Percentiles rank a stretch among this genome's conserved stretches.
Conservation (phyloP, 2,329 filamentous ascomycete species). For the Didymellaceae sp. region DNA sequence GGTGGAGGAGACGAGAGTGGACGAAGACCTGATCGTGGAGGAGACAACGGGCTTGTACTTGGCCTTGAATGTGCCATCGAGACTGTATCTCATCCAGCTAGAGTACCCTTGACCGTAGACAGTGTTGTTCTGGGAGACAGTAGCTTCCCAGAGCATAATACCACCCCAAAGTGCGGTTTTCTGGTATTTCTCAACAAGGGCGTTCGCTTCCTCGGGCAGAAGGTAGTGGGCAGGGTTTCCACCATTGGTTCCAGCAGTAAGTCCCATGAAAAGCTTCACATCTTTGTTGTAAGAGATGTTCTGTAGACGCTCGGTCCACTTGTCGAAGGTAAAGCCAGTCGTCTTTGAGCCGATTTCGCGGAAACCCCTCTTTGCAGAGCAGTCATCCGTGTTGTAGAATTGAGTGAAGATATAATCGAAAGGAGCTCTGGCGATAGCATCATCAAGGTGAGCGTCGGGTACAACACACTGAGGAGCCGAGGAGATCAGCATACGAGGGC, state of each 20-base stretch:
- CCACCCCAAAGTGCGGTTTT: slow-evolving; percentile 58
- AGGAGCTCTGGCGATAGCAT: slow-evolving; percentile 52
- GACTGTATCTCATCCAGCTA: slow-evolving; percentile 55
- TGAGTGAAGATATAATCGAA: slow-evolving; percentile 64
- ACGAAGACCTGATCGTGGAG: slow-evolving; percentile 14
- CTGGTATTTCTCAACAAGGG: slow-evolving; percentile 50
- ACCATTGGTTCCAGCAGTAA: slow-evolving; percentile 45
- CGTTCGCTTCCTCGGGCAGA: slow-evolving; percentile 53
- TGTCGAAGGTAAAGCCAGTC: slow-evolving; percentile 55
- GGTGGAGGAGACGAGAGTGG: slow-evolving; percentile 9
- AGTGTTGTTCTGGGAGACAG: slow-evolving; percentile 55
- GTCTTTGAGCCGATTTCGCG: slow-evolving; percentile 31
- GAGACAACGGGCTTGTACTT: slow-evolving; percentile 28
- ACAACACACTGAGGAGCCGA: slow-evolving; percentile 60
- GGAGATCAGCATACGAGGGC: slow-evolving; percentile 56
- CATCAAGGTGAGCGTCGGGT: slow-evolving; percentile 55
- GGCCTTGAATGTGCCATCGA: slow-evolving; percentile 27
- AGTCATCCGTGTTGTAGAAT: slow-evolving; percentile 61
- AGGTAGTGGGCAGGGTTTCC: slow-evolving; percentile 53
- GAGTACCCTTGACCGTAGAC: slow-evolving; percentile 55
- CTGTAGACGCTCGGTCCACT: slow-evolving; percentile 51
- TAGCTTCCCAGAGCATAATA: slow-evolving; percentile 67
- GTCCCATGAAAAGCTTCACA: slow-evolving; percentile 62
- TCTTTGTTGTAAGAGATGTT: slow-evolving; percentile 46
- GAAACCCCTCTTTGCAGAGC: slow-evolving; percentile 56